These are phyloP conservation scores for Hippophae rhamnoides DNA, from an alignment of 306 rosid species.

Conservation along the genomic window DNA sequence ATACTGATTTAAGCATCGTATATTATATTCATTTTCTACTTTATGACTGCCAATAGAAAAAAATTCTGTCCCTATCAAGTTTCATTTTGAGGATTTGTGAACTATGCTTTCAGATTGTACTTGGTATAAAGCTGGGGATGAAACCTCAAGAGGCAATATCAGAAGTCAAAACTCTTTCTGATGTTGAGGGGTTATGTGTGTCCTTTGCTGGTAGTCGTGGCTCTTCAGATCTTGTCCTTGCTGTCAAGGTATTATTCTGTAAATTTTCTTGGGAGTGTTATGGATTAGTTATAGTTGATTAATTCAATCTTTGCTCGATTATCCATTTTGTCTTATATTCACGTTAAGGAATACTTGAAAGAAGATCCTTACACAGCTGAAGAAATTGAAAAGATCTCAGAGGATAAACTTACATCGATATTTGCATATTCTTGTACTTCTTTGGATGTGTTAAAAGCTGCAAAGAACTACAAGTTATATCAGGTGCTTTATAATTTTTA, in stretches of 20 bases:
- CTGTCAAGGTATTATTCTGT: slow-evolving; percentile 65
- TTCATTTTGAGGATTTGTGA: not conserved
- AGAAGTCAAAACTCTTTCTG: slow-evolving; percentile 65
- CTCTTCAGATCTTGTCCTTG: slow-evolving; percentile 74
- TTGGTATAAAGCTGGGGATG: slow-evolving; percentile 84
- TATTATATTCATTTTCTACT: not conserved
- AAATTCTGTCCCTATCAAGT: not conserved
- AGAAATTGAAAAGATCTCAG: slow-evolving; percentile 57
- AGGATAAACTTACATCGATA: slow-evolving; percentile 49
- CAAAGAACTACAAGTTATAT: slow-evolving; percentile 68
- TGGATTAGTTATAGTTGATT: not conserved
- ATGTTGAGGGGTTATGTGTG: slow-evolving; percentile 83
- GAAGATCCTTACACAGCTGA: slow-evolving; percentile 79
- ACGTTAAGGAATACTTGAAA: slow-evolving; percentile 65
- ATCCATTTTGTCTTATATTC: slow-evolving; percentile 5
- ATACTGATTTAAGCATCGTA: too few species aligned
- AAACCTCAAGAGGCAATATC: slow-evolving; percentile 59
- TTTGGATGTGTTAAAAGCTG: slow-evolving; percentile 67
- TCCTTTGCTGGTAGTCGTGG: slow-evolving; percentile 43
- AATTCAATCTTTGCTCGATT: slow-evolving; percentile 1
- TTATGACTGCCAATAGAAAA: not conserved
- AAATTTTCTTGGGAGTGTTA: not conserved
- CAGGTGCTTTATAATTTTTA: slow-evolving; percentile 40
- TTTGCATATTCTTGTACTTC: slow-evolving; percentile 54
- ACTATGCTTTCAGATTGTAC: slow-evolving; percentile 50